Conservation (phyloP, 495 filamentous ascomycete genomes). For the Penicillium verhagenii region DNA sequence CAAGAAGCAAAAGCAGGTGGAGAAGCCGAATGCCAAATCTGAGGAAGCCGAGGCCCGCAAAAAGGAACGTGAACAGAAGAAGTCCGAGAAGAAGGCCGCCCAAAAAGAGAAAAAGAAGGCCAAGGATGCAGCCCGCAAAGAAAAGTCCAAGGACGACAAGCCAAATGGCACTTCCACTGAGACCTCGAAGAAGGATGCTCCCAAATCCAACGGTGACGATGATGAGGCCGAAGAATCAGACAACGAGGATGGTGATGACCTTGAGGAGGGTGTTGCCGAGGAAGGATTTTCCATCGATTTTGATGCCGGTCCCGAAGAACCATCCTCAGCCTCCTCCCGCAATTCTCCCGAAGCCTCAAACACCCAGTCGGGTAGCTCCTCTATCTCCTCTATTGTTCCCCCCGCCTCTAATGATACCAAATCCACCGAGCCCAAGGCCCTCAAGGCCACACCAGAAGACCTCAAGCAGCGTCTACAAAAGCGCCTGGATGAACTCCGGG, state of each 20-base stretch:
- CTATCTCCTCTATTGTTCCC: conserved; percentile 66
- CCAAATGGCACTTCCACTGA: conserved; percentile 13
- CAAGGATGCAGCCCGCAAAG: conserved; percentile 45
- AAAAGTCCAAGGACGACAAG: conserved; percentile 43
- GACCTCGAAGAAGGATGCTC: conserved; percentile 15
- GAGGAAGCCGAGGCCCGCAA: conserved; percentile 41
- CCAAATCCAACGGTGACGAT: conserved; percentile 33
- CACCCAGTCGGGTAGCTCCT: conserved; percentile 63
- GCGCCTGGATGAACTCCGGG: conserved; percentile 78
- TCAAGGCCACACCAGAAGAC: conserved; percentile 60
- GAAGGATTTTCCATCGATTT: conserved; percentile 46
- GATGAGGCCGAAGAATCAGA: conserved; percentile 20
- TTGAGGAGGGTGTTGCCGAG: conserved; percentile 40
- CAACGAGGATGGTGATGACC: conserved; percentile 33
- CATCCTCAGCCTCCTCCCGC: conserved; percentile 52
- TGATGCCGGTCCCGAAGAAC: conserved; percentile 40
- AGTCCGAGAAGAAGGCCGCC: conserved; percentile 49
- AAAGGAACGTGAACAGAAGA: conserved; percentile 47
- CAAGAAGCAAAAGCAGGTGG: conserved; percentile 37
- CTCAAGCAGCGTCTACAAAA: conserved; percentile 74
- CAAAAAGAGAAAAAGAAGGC: conserved; percentile 51
- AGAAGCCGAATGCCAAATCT: conserved; percentile 31
- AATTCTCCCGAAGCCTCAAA: conserved; percentile 64
- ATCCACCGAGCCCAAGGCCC: conserved; percentile 37
- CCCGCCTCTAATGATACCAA: conserved; percentile 40